phyloP scores from a whole-genome alignment of 2,329 filamentous ascomycete species.

The Ophiostoma quercus region DNA sequence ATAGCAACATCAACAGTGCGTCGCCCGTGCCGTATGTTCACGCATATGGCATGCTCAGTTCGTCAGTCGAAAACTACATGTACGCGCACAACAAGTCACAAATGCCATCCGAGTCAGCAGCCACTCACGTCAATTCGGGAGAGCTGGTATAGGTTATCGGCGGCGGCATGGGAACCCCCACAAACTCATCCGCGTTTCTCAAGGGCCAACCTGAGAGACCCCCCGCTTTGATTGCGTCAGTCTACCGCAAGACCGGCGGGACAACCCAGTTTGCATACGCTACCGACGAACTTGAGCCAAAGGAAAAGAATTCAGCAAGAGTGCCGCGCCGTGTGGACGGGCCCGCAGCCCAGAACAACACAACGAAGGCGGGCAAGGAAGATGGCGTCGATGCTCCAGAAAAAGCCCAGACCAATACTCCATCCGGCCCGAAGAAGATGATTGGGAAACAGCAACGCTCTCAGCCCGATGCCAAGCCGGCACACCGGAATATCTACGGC shows the following conservation, averaged over 20 bases:
- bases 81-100: conserved; percentile 1
- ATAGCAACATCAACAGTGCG: no score
- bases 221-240: background rate
- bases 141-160: conserved; percentile 12
- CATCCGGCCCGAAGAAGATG: background rate
- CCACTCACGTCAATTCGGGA: background rate
- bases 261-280: conserved; percentile 14
- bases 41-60: conserved; percentile 24
- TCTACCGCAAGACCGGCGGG: conserved; percentile 16
- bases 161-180: background rate
- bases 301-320: background rate
- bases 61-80: conserved; percentile 24
- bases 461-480: background rate
- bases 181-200: no score
- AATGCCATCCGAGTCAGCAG: background rate
- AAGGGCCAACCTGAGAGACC: background rate
- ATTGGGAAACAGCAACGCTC: background rate
- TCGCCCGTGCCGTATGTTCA: conserved; percentile 11
- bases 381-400: background rate
- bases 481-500: conserved; percentile 2
- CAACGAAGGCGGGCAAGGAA: background rate
- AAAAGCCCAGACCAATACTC: background rate
- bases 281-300: background rate
- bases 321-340: background rate
- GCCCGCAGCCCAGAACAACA: background rate